Evolutionary conservation across 441 rosid species (phyloP).

Genomic region (Erysimum cheiri): DNA sequence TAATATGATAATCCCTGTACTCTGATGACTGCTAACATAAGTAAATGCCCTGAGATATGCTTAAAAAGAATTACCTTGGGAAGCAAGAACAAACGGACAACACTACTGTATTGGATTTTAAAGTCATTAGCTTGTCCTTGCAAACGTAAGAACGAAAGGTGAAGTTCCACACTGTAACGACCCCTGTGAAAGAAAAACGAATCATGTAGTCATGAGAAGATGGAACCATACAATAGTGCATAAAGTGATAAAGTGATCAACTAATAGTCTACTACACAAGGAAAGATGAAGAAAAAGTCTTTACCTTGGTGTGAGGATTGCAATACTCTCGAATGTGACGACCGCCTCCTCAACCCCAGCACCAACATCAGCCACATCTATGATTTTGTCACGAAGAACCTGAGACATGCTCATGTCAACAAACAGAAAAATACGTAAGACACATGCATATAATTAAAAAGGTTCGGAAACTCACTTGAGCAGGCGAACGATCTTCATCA

Average conservation of each 20-base stretch:
- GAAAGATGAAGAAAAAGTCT: not conserved
- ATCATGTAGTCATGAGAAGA: conserved; percentile 15
- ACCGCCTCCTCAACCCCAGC: conserved; percentile 92
- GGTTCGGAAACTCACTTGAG: conserved; percentile 61
- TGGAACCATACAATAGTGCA: conserved; percentile 16
- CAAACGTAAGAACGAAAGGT: conserved; percentile 84
- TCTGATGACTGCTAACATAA: not conserved
- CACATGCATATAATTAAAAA: conserved; percentile 2
- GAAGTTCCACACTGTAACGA: conserved; percentile 96
- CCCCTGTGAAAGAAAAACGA: conserved; percentile 61
- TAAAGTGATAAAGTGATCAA: conserved; percentile 1
- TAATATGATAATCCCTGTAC: not conserved
- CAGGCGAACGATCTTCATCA: conserved; percentile 87
- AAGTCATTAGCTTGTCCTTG: conserved; percentile 98
- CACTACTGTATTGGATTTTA: conserved; percentile 97
- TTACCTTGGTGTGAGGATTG: conserved; percentile 95
- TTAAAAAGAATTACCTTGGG: conserved; percentile 67
- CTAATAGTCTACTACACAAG: conserved; percentile 1
- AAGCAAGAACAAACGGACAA: conserved; percentile 91
- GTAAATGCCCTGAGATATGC: conserved; percentile 4
- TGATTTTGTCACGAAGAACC: conserved; percentile 82
- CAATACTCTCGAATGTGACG: conserved; percentile 89
- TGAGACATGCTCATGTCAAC: conserved; percentile 36
- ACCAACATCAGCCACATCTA: conserved; percentile 85
- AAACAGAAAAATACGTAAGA: not conserved